Conservation (phyloP, 495 filamentous ascomycete genomes). For the Recurvomyces mirabilis region DNA sequence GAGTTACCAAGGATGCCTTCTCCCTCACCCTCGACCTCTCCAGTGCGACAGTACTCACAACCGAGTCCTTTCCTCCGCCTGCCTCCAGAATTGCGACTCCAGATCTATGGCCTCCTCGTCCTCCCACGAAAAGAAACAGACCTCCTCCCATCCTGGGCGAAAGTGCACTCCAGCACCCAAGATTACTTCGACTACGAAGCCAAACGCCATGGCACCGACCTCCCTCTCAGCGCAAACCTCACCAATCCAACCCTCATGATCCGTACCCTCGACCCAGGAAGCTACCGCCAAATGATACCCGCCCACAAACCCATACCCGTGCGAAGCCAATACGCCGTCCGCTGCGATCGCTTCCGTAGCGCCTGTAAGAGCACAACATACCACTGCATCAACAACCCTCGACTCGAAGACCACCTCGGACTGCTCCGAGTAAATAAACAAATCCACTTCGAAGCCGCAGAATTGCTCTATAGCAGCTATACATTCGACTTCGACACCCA, state of each 20-base stretch:
- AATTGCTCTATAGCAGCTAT: slow-evolving; percentile 40
- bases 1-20: slow-evolving; percentile 14
- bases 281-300: slow-evolving; percentile 7
- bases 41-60: not conserved
- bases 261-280: slow-evolving; percentile 23
- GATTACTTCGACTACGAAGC: slow-evolving; percentile 24
- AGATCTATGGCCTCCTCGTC: slow-evolving; percentile 34
- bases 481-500: slow-evolving; percentile 42
- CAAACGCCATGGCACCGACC: slow-evolving; percentile 7
- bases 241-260: slow-evolving; percentile 17
- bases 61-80: slow-evolving; percentile 29
- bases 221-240: slow-evolving; percentile 1
- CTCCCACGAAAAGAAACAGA: slow-evolving; percentile 17
- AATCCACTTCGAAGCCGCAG: slow-evolving; percentile 38
- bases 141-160: slow-evolving; percentile 7
- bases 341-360: slow-evolving; percentile 25
- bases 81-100: slow-evolving; percentile 34
- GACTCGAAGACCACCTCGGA: slow-evolving; percentile 30
- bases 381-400: slow-evolving; percentile 28
- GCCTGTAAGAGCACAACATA: slow-evolving; percentile 37
- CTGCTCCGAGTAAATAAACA: slow-evolving; percentile 37
- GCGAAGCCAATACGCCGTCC: slow-evolving; percentile 16
- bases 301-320: not conserved
- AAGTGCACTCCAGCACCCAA: slow-evolving; percentile 3
- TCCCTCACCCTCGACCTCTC: not conserved